These are phyloP conservation scores for Bipolaris sorokiniana DNA, from an alignment of 2,329 filamentous ascomycete species.

Conservation along the genomic window DNA sequence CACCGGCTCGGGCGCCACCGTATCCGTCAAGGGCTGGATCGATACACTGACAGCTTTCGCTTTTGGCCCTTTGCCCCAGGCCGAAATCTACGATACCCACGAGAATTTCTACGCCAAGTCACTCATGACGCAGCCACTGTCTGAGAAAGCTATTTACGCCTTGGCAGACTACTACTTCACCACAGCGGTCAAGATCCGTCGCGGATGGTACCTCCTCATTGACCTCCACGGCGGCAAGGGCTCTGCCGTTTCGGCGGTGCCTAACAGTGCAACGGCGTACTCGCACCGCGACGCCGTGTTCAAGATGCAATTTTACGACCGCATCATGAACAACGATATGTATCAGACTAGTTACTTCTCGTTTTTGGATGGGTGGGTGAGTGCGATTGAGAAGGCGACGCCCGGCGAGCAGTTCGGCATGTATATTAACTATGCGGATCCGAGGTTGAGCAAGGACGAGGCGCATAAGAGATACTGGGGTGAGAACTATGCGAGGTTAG, in stretches of 20 bases:
- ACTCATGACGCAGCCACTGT: slow-evolving; percentile 32
- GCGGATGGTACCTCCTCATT: slow-evolving; percentile 36
- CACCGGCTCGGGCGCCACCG: neutral
- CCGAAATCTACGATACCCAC: slow-evolving; percentile 30
- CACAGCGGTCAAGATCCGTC: slow-evolving; percentile 23
- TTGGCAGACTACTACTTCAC: slow-evolving; percentile 33
- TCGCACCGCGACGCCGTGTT: slow-evolving; percentile 37
- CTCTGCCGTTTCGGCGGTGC: slow-evolving; percentile 18
- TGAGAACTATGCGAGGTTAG: slow-evolving; percentile 39
- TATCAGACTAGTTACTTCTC: slow-evolving; percentile 45
- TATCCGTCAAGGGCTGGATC: slow-evolving; percentile 21
- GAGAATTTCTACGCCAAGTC: slow-evolving; percentile 41
- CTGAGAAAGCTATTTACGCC: slow-evolving; percentile 23
- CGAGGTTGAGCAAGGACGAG: slow-evolving; percentile 50
- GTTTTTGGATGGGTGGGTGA: slow-evolving; percentile 51
- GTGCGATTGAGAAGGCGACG: slow-evolving; percentile 35
- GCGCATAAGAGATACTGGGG: slow-evolving; percentile 56
- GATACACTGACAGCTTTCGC: slow-evolving; percentile 31
- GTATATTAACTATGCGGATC: slow-evolving; percentile 61
- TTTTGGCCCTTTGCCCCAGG: slow-evolving; percentile 27
- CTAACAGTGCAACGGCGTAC: slow-evolving; percentile 27
- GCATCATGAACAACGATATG: slow-evolving; percentile 13
- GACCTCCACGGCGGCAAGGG: slow-evolving; percentile 34
- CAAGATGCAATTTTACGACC: slow-evolving; percentile 39
- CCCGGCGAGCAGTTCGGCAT: slow-evolving; percentile 47